A percentile compares a stretch with the other conserved stretches of the same genome.
phyloP scores from a whole-genome alignment of 2,329 filamentous ascomycete genomes.

The Fusarium foetens region DNA sequence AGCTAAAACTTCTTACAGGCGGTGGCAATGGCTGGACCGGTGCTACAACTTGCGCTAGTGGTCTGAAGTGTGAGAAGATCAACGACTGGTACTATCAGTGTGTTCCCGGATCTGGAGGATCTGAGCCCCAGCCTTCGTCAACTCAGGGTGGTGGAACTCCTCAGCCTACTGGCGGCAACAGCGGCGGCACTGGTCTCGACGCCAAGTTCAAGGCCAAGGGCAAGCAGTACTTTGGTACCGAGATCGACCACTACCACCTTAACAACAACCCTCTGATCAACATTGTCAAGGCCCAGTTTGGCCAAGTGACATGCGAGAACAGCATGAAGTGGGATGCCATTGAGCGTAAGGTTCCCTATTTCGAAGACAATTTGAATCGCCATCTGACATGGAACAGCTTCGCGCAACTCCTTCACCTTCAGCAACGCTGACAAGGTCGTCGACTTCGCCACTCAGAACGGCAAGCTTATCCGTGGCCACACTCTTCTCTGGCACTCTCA shows the following conservation, averaged over 20 bases:
- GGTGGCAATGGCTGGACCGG: neutral
- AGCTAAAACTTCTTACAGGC: neutral
- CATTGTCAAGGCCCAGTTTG: constrained; percentile 69
- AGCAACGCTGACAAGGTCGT: constrained; percentile 69
- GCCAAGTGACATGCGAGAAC: constrained; percentile 74
- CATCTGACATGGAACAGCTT: constrained; percentile 52
- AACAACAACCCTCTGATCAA: constrained; percentile 56
- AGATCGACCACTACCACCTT: constrained; percentile 65
- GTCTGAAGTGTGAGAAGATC: constrained; percentile 16
- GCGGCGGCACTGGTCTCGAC: neutral
- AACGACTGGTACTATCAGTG: constrained; percentile 24
- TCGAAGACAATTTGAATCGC: accelerated
- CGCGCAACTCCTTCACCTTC: constrained; percentile 64
- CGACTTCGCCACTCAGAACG: constrained; percentile 65
- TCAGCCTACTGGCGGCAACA: constrained; percentile 3
- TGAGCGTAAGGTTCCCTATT: constrained; percentile 1
- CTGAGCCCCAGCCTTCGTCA: neutral
- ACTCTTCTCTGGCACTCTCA: constrained; percentile 74
- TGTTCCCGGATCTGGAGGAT: constrained; percentile 5
- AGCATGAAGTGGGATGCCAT: constrained; percentile 74
- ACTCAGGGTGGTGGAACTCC: neutral
- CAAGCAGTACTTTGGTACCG: constrained; percentile 72
- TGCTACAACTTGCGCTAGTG: neutral
- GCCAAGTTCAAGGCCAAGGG: constrained; percentile 61
- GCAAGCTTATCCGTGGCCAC: constrained; percentile 71